These are phyloP conservation scores for Ormosia semicastrata DNA, from an alignment of 306 rosid genomes.

Conservation along the genomic window DNA sequence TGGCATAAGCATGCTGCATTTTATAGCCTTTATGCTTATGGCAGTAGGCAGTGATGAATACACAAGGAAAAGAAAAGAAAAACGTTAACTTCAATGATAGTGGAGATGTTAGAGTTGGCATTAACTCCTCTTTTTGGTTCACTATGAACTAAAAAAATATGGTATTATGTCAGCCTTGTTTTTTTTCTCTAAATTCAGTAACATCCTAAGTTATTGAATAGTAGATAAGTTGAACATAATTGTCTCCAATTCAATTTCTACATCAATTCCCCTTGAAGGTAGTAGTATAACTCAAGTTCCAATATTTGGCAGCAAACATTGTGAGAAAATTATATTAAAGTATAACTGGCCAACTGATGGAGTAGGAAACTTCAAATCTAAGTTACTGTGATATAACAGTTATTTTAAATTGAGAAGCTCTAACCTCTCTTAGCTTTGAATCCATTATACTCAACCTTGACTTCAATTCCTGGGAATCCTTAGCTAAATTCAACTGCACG, in stretches of 20 bases:
- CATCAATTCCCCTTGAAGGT: not conserved
- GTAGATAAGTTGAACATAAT: not conserved
- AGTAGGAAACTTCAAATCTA: conserved; percentile 8
- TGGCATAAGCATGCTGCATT: not conserved
- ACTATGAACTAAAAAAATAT: not conserved
- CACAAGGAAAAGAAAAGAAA: not conserved
- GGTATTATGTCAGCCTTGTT: not conserved
- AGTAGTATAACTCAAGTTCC: not conserved
- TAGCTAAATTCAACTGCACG: conserved; percentile 27
- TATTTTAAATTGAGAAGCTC: conserved; percentile 19
- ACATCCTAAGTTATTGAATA: not conserved
- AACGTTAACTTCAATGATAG: not conserved
- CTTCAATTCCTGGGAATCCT: conserved; percentile 54
- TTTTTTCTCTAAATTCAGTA: not conserved
- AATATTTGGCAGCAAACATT: not conserved
- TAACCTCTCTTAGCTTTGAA: conserved; percentile 71
- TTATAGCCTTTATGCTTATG: not conserved
- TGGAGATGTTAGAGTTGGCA: not conserved
- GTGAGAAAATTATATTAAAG: not conserved
- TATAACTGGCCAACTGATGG: conserved; percentile 11
- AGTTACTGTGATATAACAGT: not conserved
- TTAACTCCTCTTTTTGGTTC: not conserved
- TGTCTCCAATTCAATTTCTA: not conserved
- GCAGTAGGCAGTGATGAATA: not conserved
- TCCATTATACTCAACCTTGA: conserved; percentile 52